Base-by-base conservation (phyloP, 2,329 filamentous ascomycete species). In the Claviceps cyperi region DNA sequence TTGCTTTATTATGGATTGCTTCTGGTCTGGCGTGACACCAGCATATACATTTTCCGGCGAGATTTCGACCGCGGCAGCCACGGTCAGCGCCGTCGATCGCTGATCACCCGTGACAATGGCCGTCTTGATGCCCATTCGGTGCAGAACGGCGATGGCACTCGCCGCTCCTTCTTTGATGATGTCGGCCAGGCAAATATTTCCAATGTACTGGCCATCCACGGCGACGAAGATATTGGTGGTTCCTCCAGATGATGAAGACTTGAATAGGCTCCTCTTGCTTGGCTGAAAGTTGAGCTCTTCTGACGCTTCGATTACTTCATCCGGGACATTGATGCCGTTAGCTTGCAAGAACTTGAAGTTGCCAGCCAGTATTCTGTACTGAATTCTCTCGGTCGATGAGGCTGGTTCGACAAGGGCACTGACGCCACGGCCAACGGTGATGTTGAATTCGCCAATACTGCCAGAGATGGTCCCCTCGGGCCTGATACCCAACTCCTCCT, bases 61-160 rank as follows among this genome's bases (percentile, higher is more conserved):
- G 52, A 98, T 95, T 48, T 89, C 89, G 19, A 97, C 86, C 5
- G 83, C 77, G 1, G 78, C 73, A 2, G 91, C 92, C 38, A 97
- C 89, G 14, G 88, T 83, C 0, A 89, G 68, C 0, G 92, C 92
- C 0, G 92, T 91, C 32, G 84, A 80, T 39, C 78, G 78, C 59
- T 94, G 89, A 67, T 98, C 92, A 52, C 92, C 92, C 0, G 92
- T 98, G 9, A 98, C 87, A 57, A 98, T 89, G 46, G 89, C 88
- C 11, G 86, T 87, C 58, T 83, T 83, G 66, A 97, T 83, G 21
- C 85, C 84, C 79, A 97, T 88, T 53, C 78, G 80, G 63, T 86
- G 81, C 40, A 98, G 77, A 3, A 91, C 90, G 8, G 84, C 72
- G 52, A 98, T 83, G 8, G 87, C 78, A 9, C 87, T 87, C 5